Evolutionary conservation across 371 early-diverging fungal species (phyloP), one percentile per base, ranked within the genome.

Genomic region (Apophysomyces sp.): DNA sequence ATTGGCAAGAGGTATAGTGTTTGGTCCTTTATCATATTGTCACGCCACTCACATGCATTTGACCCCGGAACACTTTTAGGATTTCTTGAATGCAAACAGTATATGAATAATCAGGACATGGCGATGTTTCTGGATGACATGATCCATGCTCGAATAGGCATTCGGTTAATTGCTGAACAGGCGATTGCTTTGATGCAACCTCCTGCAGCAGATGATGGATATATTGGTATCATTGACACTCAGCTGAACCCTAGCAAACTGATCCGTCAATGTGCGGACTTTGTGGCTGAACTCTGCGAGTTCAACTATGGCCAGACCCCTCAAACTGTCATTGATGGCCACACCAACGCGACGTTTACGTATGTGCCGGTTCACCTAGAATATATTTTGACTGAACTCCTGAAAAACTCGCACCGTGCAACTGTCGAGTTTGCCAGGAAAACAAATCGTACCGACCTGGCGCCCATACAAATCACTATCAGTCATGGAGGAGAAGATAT

Each of bases 341-440:
- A 92, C 31, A 66, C 76, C 3, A 89, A 95, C 57, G 89, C 93
- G 18, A 74, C 75, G 32, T 89, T 97, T 60, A 87, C 93, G 28
- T 98, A 98, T 77, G 89, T 97, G 1, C 92, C 94, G 13, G 94
- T 94, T 2, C 98, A 98, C 72, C 76, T 98, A 26, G 97, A 97
- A 73, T 98, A 98, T 67, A 95, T 97, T 27, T 78, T 95, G 28
- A 90, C 91, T 52, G 98, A 98, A 71, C 66, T 97, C 36, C 69
- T 98, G 52, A 98, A 98, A 70, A 98, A 98, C 64, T 84, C 95
- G 0, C 87, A 90, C 61, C 80, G 98, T 1, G 98, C 98, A 0
- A 96, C 98, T 3, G 89, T 95, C 3, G 97, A 97, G 69, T 80
- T 81, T 49, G 83, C 83, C 9, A 62, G 73, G 62, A 84, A 83